Base-by-base conservation (phyloP, 176 grass and related monocot species). In the Echinochloa phyllopogon region DNA sequence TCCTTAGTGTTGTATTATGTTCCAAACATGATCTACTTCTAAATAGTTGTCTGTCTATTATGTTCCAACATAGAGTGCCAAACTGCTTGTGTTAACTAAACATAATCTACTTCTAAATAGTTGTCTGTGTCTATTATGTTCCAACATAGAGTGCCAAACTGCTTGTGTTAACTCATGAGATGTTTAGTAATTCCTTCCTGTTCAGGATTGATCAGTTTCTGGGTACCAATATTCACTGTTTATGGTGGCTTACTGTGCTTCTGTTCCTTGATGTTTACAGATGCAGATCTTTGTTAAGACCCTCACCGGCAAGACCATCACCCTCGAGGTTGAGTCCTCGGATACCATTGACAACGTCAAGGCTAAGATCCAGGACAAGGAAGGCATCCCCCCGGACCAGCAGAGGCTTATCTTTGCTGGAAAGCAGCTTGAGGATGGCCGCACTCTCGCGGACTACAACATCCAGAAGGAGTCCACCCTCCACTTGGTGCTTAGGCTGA, bases 331-430 rank as follows among this genome's bases (percentile, higher is more conserved):
- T 0, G 91, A 92, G 75, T 84, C 74, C 17, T 86, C 82, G 0
- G 86, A 94, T 49, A 89, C 86, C 4, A 92, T 92, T 0, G 86
- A 91, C 63, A 87, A 91, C 0, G 89, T 90, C 5, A 91, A 91
- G 77, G 85, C 89, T 0, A 88, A 91, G 82, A 91, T 92, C 55
- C 87, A 89, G 45, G 87, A 92, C 75, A 92, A 92, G 87, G 90
- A 92, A 38, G 91, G 91, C 40, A 90, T 90, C 0, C 80, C 79
- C 4, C 84, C 75, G 25, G 84, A 86, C 25, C 84, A 83, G 84
- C 84, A 90, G 57, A 37, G 84, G 0, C 57, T 90, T 0, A 86
- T 86, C 47, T 90, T 90, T 1, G 84, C 88, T 0, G 88, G 88
- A 0, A 86, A 86, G 79, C 88, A 90, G 27, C 72, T 88, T 0